These are phyloP conservation scores for Kalmusia sp. DNA, from an alignment of 2,329 filamentous ascomycete genomes.

Conservation along the genomic window DNA sequence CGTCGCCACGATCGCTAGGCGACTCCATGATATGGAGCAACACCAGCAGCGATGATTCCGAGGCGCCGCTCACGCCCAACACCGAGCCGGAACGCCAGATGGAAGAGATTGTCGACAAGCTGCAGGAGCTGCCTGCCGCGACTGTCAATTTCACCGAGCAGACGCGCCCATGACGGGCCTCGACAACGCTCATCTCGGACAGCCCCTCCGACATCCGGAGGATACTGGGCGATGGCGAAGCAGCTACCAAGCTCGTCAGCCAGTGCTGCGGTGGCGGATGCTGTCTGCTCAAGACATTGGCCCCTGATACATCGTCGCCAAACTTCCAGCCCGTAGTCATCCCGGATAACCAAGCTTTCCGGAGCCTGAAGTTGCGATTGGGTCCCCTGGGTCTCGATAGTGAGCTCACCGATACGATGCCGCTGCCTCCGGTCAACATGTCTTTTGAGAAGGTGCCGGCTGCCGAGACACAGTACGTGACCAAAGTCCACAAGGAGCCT, in stretches of 20 bases:
- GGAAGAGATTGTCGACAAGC: constrained; percentile 52
- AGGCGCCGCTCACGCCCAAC: constrained; percentile 52
- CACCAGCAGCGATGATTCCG: constrained; percentile 51
- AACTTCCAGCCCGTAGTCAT: constrained; percentile 56
- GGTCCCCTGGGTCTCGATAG: constrained; percentile 74
- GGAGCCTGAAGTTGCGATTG: constrained; percentile 78
- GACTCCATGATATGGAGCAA: constrained; percentile 51
- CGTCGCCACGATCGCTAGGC: constrained; percentile 49
- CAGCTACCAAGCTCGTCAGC: constrained; percentile 66
- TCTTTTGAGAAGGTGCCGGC: constrained; percentile 68
- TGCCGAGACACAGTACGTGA: constrained; percentile 49
- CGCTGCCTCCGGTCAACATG: constrained; percentile 77
- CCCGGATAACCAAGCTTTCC: constrained; percentile 86
- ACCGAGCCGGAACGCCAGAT: constrained; percentile 51
- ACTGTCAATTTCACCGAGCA: constrained; percentile 46
- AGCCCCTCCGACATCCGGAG: constrained; percentile 65
- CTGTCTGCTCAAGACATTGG: constrained; percentile 65
- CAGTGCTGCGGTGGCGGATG: constrained; percentile 71
- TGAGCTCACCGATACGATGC: constrained; percentile 72
- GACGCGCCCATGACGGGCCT: constrained; percentile 64
- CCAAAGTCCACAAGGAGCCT: constrained; percentile 66
- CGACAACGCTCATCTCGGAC: constrained; percentile 69
- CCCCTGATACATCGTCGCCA: constrained; percentile 53
- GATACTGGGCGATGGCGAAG: constrained; percentile 62
- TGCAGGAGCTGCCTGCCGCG: constrained; percentile 46